A percentile compares a stretch with the other conserved stretches of the same genome.
phyloP scores from a whole-genome alignment of 345 rosid species.

The Murraya koenigii region DNA sequence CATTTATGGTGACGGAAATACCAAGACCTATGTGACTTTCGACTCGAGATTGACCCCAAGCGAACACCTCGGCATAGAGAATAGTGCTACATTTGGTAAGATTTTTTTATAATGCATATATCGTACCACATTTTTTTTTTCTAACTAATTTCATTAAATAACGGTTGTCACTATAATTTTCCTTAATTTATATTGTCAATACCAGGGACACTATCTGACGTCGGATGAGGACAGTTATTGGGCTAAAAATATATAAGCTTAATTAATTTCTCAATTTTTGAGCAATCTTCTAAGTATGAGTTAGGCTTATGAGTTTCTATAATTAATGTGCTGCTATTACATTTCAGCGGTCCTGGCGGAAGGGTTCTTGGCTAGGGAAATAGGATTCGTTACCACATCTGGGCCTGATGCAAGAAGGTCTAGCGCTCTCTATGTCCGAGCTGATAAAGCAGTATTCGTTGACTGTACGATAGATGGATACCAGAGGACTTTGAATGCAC shows the following conservation, averaged over 20 bases:
- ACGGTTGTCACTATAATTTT: too few relatives aligned
- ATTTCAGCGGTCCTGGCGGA: slow-evolving; percentile 51
- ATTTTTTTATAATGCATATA: neutral
- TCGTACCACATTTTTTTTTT: too few relatives aligned
- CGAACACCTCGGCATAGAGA: slow-evolving; percentile 9
- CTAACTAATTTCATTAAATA: too few relatives aligned
- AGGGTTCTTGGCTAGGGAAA: slow-evolving; percentile 59
- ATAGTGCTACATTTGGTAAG: slow-evolving; percentile 44
- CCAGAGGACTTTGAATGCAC: slow-evolving; percentile 66
- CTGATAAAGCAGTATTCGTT: slow-evolving; percentile 49
- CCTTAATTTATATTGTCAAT: too few relatives aligned
- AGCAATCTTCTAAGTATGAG: too few relatives aligned
- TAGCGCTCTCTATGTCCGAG: slow-evolving; percentile 56
- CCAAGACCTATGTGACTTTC: slow-evolving; percentile 43
- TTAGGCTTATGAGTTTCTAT: too few relatives aligned
- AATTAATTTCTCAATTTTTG: too few relatives aligned
- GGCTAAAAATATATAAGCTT: too few relatives aligned
- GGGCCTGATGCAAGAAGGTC: slow-evolving; percentile 66
- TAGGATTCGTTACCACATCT: slow-evolving; percentile 67
- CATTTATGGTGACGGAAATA: slow-evolving; percentile 58
- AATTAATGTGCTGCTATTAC: neutral
- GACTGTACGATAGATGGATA: slow-evolving; percentile 67
- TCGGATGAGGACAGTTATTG: too few relatives aligned
- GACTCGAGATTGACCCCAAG: slow-evolving; percentile 11
- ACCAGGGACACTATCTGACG: too few relatives aligned